Conservation (phyloP, 768 basidiomycete species). For the Mycena metata region DNA sequence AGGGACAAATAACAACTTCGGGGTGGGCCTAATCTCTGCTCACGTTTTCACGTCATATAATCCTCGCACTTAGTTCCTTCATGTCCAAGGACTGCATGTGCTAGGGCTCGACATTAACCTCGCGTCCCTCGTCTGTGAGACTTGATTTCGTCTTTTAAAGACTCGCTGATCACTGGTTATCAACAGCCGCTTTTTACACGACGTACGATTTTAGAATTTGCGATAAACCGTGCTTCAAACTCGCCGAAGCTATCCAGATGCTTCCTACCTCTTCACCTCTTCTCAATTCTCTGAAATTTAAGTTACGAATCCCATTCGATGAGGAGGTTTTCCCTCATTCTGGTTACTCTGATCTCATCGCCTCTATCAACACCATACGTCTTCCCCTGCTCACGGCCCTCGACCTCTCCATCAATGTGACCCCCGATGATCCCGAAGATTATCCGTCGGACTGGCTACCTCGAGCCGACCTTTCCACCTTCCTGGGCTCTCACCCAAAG, state of each 20-base stretch:
- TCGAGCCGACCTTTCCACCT: slow-evolving; percentile 5
- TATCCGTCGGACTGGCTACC: neutral
- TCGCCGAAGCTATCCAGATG: slow-evolving; percentile 8
- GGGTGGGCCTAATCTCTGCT: neutral
- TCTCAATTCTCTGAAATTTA: neutral
- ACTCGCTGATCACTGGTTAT: neutral
- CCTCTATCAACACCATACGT: neutral
- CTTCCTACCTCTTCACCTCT: neutral
- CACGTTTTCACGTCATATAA: neutral
- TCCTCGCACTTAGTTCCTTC: slow-evolving; percentile 1
- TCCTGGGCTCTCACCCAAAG: slow-evolving; percentile 16
- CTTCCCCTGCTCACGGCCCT: slow-evolving; percentile 4
- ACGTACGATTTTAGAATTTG: neutral
- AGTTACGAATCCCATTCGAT: neutral
- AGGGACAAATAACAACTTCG: slow-evolving; percentile 8
- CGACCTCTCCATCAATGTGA: neutral
- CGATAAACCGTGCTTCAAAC: neutral
- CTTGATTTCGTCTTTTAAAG: neutral
- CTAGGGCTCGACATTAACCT: neutral
- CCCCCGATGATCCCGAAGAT: neutral
- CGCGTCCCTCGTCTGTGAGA: neutral
- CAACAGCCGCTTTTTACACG: neutral
- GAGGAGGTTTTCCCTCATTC: neutral
- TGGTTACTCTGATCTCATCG: neutral
- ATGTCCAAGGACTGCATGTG: slow-evolving; percentile 11